Conservation (phyloP, 495 filamentous ascomycete species). For the Penicillium herquei region DNA sequence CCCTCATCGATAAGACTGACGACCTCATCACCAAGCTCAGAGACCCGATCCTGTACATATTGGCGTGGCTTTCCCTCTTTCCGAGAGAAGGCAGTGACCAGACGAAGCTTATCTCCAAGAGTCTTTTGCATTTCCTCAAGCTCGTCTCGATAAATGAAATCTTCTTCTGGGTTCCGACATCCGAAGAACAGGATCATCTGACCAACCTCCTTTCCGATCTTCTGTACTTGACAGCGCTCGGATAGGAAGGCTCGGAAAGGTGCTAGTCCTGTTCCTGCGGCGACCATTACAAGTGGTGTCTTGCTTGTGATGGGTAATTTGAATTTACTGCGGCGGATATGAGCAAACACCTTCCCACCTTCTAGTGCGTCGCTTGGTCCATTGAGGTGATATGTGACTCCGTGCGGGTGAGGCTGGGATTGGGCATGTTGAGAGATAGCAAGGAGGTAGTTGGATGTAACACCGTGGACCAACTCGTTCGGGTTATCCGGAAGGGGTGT, state of each 20-base stretch:
- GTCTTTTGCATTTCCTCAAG: slow-evolving; percentile 27
- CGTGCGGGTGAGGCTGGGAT: slow-evolving; percentile 26
- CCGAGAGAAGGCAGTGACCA: slow-evolving; percentile 40
- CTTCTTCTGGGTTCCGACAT: slow-evolving; percentile 39
- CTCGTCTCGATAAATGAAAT: slow-evolving; percentile 44
- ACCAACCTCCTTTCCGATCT: slow-evolving; percentile 39
- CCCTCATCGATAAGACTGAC: slow-evolving; percentile 34
- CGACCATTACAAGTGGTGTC: slow-evolving; percentile 45
- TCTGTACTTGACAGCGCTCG: slow-evolving; percentile 38
- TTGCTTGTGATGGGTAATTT: slow-evolving; percentile 35
- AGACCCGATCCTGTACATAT: slow-evolving; percentile 45
- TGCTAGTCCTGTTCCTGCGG: slow-evolving; percentile 47
- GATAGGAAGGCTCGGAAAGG: slow-evolving; percentile 48
- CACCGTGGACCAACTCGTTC: slow-evolving; percentile 35
- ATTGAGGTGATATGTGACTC: slow-evolving; percentile 34
- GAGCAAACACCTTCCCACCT: slow-evolving; percentile 34
- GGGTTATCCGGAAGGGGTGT: slow-evolving; percentile 23
- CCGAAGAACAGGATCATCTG: slow-evolving; percentile 47
- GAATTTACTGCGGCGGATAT: slow-evolving; percentile 47
- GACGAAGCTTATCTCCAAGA: slow-evolving; percentile 21
- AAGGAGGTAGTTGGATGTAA: slow-evolving; percentile 51
- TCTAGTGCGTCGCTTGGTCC: slow-evolving; percentile 28
- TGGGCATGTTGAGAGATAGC: slow-evolving; percentile 24
- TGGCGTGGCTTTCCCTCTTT: slow-evolving; percentile 13
- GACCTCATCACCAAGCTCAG: slow-evolving; percentile 33